phyloP scores from a whole-genome alignment of 2,329 filamentous ascomycete species.

The Fusarium sp. region DNA sequence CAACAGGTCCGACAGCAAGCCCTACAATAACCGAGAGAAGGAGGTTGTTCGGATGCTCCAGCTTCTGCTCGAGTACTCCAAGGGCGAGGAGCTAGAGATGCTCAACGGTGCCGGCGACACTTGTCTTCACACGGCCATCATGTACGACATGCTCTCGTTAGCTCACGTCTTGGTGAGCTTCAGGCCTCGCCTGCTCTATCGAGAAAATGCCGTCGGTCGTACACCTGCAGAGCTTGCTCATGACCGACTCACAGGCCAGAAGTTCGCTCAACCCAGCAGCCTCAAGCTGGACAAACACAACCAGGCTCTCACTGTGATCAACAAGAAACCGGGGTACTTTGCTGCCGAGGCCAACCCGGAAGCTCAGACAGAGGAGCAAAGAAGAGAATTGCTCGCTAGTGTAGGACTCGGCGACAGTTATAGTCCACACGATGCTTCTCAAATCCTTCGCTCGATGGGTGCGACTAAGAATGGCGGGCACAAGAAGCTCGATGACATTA shows the following conservation, averaged over 20 bases:
- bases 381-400: constrained; percentile 37
- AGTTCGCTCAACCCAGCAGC: constrained; percentile 49
- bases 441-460: constrained; percentile 50
- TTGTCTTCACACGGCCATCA: constrained; percentile 72
- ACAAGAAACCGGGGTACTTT: constrained; percentile 28
- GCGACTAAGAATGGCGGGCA: constrained; percentile 30
- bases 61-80: constrained; percentile 69
- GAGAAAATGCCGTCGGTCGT: constrained; percentile 83
- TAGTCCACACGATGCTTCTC: constrained; percentile 41
- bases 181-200: constrained; percentile 73
- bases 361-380: constrained; percentile 36
- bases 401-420: constrained; percentile 52
- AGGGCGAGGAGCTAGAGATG: constrained; percentile 69
- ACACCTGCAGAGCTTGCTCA: constrained; percentile 80
- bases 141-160: constrained; percentile 54
- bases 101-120: constrained; percentile 78
- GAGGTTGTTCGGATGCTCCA: constrained; percentile 61
- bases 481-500: constrained; percentile 13
- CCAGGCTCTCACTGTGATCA: constrained; percentile 6
- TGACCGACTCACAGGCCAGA: constrained; percentile 64
- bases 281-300: constrained; percentile 14
- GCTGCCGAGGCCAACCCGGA: constrained; percentile 23
- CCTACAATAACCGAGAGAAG: constrained; percentile 45
- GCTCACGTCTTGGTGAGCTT: constrained; percentile 66
- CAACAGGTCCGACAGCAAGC: constrained; percentile 19